Evolutionary conservation across 768 basidiomycete species (phyloP).

Genomic region (Galerina sulciceps): DNA sequence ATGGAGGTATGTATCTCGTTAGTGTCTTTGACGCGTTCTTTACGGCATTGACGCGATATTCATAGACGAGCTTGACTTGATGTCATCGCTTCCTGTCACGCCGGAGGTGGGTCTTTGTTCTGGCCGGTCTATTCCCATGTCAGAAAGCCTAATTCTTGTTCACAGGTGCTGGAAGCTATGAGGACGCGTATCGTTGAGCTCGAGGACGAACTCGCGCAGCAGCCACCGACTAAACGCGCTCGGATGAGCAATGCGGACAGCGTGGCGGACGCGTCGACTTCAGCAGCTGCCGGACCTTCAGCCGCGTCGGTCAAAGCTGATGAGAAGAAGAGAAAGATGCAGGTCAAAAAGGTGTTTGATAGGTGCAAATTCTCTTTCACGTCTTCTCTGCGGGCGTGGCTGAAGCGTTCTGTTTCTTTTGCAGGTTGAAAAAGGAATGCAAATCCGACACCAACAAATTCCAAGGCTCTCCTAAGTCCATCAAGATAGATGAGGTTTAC

Average conservation of each 20-base stretch:
- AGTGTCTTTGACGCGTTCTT: neutral
- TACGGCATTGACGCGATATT: slow-evolving; percentile 1
- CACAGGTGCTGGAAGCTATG: slow-evolving; percentile 33
- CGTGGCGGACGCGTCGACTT: slow-evolving; percentile 6
- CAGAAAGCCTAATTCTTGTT: neutral
- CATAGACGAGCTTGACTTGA: neutral
- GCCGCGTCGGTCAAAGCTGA: slow-evolving; percentile 33
- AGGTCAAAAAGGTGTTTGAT: slow-evolving; percentile 44
- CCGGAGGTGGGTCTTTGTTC: neutral
- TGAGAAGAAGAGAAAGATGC: slow-evolving; percentile 42
- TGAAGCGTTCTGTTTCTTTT: neutral
- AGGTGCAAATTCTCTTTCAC: slow-evolving; percentile 23
- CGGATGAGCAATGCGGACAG: slow-evolving; percentile 18
- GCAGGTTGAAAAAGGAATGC: slow-evolving; percentile 45
- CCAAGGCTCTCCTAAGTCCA: slow-evolving; percentile 38
- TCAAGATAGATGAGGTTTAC: slow-evolving; percentile 45
- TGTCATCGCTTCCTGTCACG: slow-evolving; percentile 4
- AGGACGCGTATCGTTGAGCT: slow-evolving; percentile 35
- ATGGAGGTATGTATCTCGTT: neutral
- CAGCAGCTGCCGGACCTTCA: slow-evolving; percentile 16
- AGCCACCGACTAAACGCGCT: slow-evolving; percentile 37
- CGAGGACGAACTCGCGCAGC: slow-evolving; percentile 32
- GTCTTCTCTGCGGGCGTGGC: neutral
- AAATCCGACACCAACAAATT: slow-evolving; percentile 42
- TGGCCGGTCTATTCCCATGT: neutral